A percentile compares a stretch with the other conserved stretches of the same genome.
Evolutionary conservation across 176 grass and related monocot species (phyloP).

Genomic region (Triticum dicoccoides): DNA sequence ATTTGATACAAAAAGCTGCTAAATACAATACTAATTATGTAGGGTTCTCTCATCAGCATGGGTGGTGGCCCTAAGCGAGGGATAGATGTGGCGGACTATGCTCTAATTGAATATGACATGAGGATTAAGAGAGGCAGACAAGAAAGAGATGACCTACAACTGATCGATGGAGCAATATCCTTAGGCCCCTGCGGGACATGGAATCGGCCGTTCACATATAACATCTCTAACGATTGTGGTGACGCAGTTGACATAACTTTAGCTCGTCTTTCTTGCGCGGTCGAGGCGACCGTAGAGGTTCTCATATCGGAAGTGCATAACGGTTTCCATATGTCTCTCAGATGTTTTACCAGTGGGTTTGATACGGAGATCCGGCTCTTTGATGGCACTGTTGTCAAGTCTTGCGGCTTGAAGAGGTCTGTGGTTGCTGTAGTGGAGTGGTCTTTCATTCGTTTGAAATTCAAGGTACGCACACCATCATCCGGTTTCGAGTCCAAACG

Average conservation of each 20-base stretch:
- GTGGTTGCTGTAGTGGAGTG: background rate
- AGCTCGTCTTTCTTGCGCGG: background rate
- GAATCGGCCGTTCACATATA: background rate
- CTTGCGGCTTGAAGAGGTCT: background rate
- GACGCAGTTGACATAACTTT: background rate
- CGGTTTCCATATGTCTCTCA: background rate
- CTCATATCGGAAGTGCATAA: background rate
- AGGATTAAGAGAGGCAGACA: slow-evolving; percentile 16
- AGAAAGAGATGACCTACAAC: slow-evolving; percentile 12
- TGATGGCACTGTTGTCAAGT: background rate
- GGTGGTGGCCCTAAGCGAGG: slow-evolving; percentile 24
- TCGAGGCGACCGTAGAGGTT: slow-evolving; percentile 9
- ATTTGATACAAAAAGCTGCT: background rate
- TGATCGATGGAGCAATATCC: background rate
- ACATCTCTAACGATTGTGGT: background rate
- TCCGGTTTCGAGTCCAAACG: background rate
- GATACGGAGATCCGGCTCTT: background rate
- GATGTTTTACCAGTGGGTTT: background rate
- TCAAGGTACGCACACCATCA: background rate
- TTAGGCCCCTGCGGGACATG: background rate
- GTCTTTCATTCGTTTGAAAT: background rate
- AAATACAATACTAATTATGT: background rate
- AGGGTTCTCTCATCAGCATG: slow-evolving; percentile 22
- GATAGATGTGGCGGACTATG: background rate
- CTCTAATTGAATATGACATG: slow-evolving; percentile 23